Evolutionary conservation across 2,329 filamentous ascomycete species (phyloP).

Genomic region (Phyllosticta citrichinensis): DNA sequence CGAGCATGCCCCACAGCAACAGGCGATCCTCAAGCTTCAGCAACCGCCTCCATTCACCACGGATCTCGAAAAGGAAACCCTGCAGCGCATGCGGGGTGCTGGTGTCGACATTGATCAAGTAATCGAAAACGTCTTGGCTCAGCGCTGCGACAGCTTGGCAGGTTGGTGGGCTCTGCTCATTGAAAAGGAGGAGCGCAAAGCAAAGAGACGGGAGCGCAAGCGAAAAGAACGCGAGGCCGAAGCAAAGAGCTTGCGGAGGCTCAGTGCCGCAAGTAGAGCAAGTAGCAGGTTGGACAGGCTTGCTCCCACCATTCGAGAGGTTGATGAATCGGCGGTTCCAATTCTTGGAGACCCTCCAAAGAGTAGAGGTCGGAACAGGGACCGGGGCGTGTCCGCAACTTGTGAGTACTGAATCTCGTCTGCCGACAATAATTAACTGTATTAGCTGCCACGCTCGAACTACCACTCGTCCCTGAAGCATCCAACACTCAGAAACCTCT

Average conservation of each 20-base stretch:
- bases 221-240: constrained; percentile 77
- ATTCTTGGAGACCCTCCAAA: constrained; percentile 47
- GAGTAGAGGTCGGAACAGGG: constrained; percentile 66
- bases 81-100: constrained; percentile 86
- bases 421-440: background rate
- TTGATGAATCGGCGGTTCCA: constrained; percentile 61
- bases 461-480: constrained; percentile 66
- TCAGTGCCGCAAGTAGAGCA: constrained; percentile 85
- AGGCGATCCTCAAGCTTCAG: constrained; percentile 75
- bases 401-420: constrained; percentile 17
- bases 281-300: constrained; percentile 78
- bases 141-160: constrained; percentile 79
- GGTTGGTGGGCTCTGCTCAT: constrained; percentile 95
- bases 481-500: constrained; percentile 41
- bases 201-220: constrained; percentile 67
- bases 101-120: constrained; percentile 91
- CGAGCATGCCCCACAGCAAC: constrained; percentile 78
- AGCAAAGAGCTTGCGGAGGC: constrained; percentile 63
- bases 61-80: constrained; percentile 74
- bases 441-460: constrained; percentile 42
- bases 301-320: constrained; percentile 65
- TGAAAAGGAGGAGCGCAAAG: constrained; percentile 89
- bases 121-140: constrained; percentile 84
- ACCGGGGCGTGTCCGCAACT: constrained; percentile 46
- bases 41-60: constrained; percentile 78